phyloP scores from a whole-genome alignment of 2,329 filamentous ascomycete genomes.

The Fusarium cicatricum region DNA sequence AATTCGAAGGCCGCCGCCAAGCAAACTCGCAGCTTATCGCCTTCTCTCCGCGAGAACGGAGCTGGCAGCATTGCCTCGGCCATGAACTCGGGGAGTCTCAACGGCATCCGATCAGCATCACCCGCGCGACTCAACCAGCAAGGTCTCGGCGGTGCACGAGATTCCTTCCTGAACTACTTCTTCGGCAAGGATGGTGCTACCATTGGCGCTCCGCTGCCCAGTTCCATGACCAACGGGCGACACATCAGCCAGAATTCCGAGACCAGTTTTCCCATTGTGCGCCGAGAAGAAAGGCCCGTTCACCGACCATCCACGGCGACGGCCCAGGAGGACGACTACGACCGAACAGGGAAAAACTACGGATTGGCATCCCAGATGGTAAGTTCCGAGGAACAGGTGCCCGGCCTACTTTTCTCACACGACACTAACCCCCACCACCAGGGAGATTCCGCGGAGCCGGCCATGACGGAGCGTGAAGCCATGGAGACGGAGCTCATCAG shows the following conservation, averaged over 20 bases:
- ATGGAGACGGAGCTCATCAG: slow-evolving; percentile 98
- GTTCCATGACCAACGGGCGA: slow-evolving; percentile 51
- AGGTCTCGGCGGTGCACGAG: slow-evolving; percentile 70
- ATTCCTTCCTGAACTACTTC: slow-evolving; percentile 98
- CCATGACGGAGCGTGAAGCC: slow-evolving; percentile 92
- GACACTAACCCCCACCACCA: slow-evolving; percentile 45
- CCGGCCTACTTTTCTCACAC: slow-evolving; percentile 17
- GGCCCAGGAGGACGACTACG: slow-evolving; percentile 52
- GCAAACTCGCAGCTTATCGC: slow-evolving; percentile 80
- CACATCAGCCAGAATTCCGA: slow-evolving; percentile 83
- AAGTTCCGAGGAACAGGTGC: slow-evolving; percentile 49
- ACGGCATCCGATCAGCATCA: slow-evolving; percentile 58
- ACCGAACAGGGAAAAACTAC: slow-evolving; percentile 51
- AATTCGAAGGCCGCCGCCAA: slow-evolving; percentile 44
- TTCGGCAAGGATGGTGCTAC: slow-evolving; percentile 89
- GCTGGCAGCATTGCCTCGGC: slow-evolving; percentile 67
- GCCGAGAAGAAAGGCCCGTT: slow-evolving; percentile 70
- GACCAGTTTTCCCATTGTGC: slow-evolving; percentile 82
- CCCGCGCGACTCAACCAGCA: slow-evolving; percentile 66
- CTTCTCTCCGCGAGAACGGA: slow-evolving; percentile 76
- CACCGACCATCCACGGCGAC: slow-evolving; percentile 57
- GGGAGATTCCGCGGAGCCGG: slow-evolving; percentile 75
- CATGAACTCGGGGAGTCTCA: slow-evolving; percentile 54
- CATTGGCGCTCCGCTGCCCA: slow-evolving; percentile 49
- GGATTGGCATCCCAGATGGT: slow-evolving; percentile 64